These are phyloP conservation scores for Ceratobasidium sp. DNA, from an alignment of 1,284 basidiomycete genomes.

Conservation along the genomic window DNA sequence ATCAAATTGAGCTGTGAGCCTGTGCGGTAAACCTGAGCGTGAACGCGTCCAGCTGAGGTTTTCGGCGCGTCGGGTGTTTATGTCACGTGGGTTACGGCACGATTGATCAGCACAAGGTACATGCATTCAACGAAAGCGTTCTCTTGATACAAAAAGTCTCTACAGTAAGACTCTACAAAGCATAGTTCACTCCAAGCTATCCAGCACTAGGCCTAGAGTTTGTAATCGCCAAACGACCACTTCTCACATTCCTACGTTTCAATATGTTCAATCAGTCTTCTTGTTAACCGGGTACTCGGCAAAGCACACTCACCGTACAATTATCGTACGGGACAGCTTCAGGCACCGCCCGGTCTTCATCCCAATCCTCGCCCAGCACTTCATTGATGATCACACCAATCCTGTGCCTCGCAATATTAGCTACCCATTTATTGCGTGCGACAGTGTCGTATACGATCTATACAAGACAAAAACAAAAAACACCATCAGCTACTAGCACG, in stretches of 20 bases:
- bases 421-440: slow-evolving; percentile 83
- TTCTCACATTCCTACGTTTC: slow-evolving; percentile 59
- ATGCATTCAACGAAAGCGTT: slow-evolving; percentile 3
- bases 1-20: too few relatives aligned
- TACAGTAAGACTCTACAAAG: background rate
- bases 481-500: background rate
- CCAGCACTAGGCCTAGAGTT: slow-evolving; percentile 23
- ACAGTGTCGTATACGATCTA: slow-evolving; percentile 90
- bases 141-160: slow-evolving; percentile 11
- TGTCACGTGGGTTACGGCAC: slow-evolving; percentile 20
- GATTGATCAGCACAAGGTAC: slow-evolving; percentile 12
- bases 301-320: slow-evolving; percentile 53
- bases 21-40: too few relatives aligned
- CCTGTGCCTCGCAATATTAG: slow-evolving; percentile 80
- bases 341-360: slow-evolving; percentile 54
- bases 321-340: slow-evolving; percentile 58
- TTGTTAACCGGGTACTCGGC: background rate
- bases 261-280: background rate
- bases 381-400: slow-evolving; percentile 83
- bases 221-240: slow-evolving; percentile 62
- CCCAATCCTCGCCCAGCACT: slow-evolving; percentile 83
- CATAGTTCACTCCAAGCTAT: slow-evolving; percentile 1
- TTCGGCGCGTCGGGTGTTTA: slow-evolving; percentile 8
- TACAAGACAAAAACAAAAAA: background rate
- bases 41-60: too few relatives aligned